Conservation (phyloP, 495 filamentous ascomycete species). For the Rostrohypoxylon terebratum region DNA sequence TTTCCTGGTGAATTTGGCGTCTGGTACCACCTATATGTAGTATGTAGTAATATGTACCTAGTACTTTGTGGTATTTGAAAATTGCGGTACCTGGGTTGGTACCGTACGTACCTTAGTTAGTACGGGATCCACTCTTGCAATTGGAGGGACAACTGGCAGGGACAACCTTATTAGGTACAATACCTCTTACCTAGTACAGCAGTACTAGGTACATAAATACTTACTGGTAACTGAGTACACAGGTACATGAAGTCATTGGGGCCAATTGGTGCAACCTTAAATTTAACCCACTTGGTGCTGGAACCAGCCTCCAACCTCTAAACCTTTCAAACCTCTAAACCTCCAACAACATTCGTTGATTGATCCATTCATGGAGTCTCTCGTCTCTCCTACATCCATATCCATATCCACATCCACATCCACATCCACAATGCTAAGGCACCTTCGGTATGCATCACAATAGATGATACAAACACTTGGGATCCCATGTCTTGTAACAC, state of each 20-base stretch:
- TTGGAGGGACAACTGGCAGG: background rate
- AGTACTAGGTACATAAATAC: no score
- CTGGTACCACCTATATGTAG: no score
- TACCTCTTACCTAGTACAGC: no score
- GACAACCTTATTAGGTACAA: background rate
- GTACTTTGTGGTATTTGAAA: background rate
- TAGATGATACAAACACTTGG: constrained; percentile 38
- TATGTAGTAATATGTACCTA: no score
- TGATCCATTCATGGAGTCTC: no score
- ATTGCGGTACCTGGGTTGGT: background rate
- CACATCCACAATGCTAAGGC: background rate
- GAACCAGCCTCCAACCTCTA: constrained; percentile 5
- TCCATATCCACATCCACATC: background rate
- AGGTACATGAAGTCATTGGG: no score
- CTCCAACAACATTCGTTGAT: no score
- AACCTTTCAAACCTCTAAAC: background rate
- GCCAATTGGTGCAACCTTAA: background rate
- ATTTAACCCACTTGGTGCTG: background rate
- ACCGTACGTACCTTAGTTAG: background rate
- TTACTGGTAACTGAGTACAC: no score
- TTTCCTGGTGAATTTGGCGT: no score
- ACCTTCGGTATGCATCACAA: constrained; percentile 10
- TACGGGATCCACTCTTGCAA: background rate
- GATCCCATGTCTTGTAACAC: constrained; percentile 31
- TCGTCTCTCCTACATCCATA: background rate